Base-by-base conservation (phyloP, 805 yeast genomes). In the Millerozyma miso region DNA sequence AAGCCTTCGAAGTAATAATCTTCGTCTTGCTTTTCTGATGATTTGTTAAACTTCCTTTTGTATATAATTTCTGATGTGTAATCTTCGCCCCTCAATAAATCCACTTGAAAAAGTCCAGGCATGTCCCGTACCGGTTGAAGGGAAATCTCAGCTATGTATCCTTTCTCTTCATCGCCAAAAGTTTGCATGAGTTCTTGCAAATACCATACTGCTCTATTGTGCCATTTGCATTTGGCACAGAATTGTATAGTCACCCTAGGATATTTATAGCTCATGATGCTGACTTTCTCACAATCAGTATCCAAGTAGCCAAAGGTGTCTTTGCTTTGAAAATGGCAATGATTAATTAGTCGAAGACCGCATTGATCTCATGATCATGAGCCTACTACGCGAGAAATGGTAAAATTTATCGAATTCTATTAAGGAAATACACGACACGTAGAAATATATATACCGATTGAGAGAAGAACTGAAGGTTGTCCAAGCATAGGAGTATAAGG, bases 171-270 rank as follows among this genome's bases (percentile, higher is more conserved):
- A 13, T 61, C 58, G 76, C 81, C 82, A 60, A 88, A 89, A 0
- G 97, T 89, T 54, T 85, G 88, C n/a, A 88, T 63, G 1, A 89
- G 66, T 60, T 88, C 97, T 58, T 86, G 96, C 26, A 80, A 67
- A 52, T 87, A 87, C 96, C 96, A 89, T 0, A 87, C 75, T 1
- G 96, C 95, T 10, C 97, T 67, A 37, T 87, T 74, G 53, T 85
- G 85, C 97, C 97, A 88, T 54, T 85, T 84, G 69, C 97, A 88
- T 56, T 76, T 79, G 32, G 85, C 83, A 58, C 97, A 88, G 63
- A 83, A 88, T 50, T 77, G 73, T 34, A 88, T 87, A 3, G 79
- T 65, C 2, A 88, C 76, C 35, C 80, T 67, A 2, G 95, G 93
- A 45, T 71, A 80, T 33, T 38, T 41, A 23, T 38, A 37, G 12